Evolutionary conservation across 179 eudicot species (phyloP).

Genomic region (Heliamphora pulchella): DNA sequence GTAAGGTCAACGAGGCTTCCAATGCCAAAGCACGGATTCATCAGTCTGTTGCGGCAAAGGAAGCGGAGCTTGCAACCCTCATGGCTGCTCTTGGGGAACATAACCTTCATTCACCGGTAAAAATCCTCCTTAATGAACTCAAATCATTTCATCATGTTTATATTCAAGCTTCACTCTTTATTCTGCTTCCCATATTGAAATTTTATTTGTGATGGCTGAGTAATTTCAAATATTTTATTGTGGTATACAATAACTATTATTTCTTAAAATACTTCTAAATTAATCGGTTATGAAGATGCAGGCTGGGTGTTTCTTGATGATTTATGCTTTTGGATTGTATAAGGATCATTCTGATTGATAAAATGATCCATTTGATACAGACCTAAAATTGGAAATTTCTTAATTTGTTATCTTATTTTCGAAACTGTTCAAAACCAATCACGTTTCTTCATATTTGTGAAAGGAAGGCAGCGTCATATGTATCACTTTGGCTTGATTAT

Average conservation of each 20-base stretch:
- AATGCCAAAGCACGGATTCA: constrained; percentile 52
- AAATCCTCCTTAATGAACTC: neutral
- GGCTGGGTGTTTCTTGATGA: neutral
- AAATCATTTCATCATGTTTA: constrained; percentile 8
- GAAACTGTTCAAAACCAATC: neutral
- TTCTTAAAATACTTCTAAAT: neutral
- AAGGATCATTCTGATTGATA: constrained; percentile 6
- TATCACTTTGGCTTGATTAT: neutral
- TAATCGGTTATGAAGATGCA: neutral
- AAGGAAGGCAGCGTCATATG: neutral
- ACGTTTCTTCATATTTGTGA: neutral
- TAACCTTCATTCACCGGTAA: constrained; percentile 47
- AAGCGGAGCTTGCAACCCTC: constrained; percentile 66
- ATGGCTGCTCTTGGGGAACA: constrained; percentile 61
- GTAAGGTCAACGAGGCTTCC: constrained; percentile 64
- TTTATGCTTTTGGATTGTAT: neutral
- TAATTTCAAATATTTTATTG: constrained; percentile 2
- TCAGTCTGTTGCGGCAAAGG: constrained; percentile 55
- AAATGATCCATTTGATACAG: neutral
- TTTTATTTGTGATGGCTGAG: neutral
- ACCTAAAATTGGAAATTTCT: neutral
- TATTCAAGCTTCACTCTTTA: constrained; percentile 11
- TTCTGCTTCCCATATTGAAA: neutral
- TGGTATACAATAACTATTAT: neutral
- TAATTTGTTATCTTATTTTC: neutral